These are phyloP conservation scores for Trichodelitschia bisporula DNA, from an alignment of 495 filamentous ascomycete species.

Conservation along the genomic window DNA sequence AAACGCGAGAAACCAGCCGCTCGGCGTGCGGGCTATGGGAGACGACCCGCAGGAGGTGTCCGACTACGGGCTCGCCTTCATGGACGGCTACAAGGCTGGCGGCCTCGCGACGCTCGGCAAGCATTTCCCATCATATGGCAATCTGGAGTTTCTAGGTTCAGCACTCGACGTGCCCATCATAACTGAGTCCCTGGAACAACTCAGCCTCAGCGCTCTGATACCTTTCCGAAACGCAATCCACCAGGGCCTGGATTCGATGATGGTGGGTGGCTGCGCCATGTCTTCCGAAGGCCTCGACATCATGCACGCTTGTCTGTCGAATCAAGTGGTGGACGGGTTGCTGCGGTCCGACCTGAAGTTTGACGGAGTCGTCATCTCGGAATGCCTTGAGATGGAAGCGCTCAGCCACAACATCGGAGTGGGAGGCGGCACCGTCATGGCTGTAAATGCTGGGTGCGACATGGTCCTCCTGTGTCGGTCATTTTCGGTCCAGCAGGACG, in stretches of 20 bases:
- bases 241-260: conserved; percentile 72
- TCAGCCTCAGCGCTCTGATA: conserved; percentile 59
- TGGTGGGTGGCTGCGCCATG: conserved; percentile 76
- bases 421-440: conserved; percentile 83
- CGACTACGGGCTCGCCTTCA: conserved; percentile 60
- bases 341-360: conserved; percentile 64
- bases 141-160: conserved; percentile 73
- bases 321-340: conserved; percentile 71
- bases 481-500: conserved; percentile 66
- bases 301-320: conserved; percentile 76
- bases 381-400: conserved; percentile 89
- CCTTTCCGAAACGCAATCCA: conserved; percentile 70
- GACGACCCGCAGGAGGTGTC: conserved; percentile 83
- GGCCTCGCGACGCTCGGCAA: conserved; percentile 71
- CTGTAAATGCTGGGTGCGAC: conserved; percentile 78
- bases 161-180: conserved; percentile 74
- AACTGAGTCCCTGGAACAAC: conserved; percentile 69
- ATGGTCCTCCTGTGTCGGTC: conserved; percentile 63
- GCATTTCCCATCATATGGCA: conserved; percentile 82
- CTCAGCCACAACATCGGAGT: conserved; percentile 77
- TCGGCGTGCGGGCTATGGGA: conserved; percentile 60
- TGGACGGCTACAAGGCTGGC: conserved; percentile 74
- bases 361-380: conserved; percentile 73
- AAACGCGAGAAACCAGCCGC: conserved; percentile 63
- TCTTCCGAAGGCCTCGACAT: conserved; percentile 68